Conservation (phyloP, 352 stramenopile species). For the Pythium aquatile region DNA sequence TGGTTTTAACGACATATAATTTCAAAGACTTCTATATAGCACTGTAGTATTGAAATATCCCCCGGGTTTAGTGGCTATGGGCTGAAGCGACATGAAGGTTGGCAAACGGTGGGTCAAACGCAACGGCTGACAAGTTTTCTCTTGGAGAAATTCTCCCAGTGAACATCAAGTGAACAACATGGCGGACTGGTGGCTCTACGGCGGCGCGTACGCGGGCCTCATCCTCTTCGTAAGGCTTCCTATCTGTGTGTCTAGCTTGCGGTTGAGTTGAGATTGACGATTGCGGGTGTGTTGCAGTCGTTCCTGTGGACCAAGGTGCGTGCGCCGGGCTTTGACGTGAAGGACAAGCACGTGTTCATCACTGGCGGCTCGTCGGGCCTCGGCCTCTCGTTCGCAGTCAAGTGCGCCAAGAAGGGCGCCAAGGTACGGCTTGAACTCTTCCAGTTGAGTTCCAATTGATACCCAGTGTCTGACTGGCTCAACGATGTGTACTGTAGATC, state of each 20-base stretch:
- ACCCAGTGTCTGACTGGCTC: too few species aligned
- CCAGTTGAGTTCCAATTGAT: too few species aligned
- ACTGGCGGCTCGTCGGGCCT: conserved; percentile 68
- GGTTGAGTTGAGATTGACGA: neutral
- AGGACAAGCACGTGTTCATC: conserved; percentile 83
- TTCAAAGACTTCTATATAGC: too few species aligned
- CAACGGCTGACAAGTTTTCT: too few species aligned
- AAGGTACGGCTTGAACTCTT: conserved; percentile 32
- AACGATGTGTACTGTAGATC: conserved; percentile 10
- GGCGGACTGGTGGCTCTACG: conserved; percentile 28
- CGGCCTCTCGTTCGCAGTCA: conserved; percentile 62
- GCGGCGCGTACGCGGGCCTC: conserved; percentile 38
- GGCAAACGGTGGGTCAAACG: too few species aligned
- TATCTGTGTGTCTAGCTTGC: neutral
- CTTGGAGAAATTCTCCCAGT: neutral
- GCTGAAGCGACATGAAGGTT: too few species aligned
- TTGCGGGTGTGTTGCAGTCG: conserved; percentile 35
- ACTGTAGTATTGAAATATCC: too few species aligned
- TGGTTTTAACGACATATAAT: too few species aligned
- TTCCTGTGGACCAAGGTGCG: conserved; percentile 60
- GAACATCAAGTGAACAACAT: conserved; percentile 1
- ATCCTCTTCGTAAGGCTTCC: conserved; percentile 43
- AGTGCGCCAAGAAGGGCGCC: conserved; percentile 64
- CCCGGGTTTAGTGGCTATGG: neutral
- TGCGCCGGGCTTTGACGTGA: conserved; percentile 66